These are phyloP conservation scores for Litsea cubeba DNA, from an alignment of 164 flowering plant genomes.

Conservation along the genomic window DNA sequence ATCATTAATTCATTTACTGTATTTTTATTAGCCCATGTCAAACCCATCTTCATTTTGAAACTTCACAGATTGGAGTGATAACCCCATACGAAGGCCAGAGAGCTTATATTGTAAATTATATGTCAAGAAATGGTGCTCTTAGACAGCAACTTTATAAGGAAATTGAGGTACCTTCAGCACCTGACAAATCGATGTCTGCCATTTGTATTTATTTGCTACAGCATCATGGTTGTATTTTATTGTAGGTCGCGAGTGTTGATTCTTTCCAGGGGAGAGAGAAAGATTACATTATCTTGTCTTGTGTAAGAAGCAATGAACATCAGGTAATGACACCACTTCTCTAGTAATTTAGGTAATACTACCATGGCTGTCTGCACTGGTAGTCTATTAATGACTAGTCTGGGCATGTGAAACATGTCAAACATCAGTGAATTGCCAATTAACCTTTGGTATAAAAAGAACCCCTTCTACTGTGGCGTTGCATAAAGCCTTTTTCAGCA, in stretches of 20 bases:
- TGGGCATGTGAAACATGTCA: no score
- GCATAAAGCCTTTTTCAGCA: no score
- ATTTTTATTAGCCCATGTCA: background rate
- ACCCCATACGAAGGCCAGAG: slow-evolving; percentile 99
- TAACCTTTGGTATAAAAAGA: no score
- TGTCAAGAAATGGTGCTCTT: slow-evolving; percentile 97
- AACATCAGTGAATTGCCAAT: no score
- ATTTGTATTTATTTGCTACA: background rate
- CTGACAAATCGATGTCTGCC: background rate
- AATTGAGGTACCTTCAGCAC: slow-evolving; percentile 65
- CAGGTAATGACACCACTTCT: slow-evolving; percentile 43
- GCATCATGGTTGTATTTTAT: slow-evolving; percentile 4
- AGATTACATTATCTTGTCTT: slow-evolving; percentile 92
- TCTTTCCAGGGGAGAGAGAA: slow-evolving; percentile 99
- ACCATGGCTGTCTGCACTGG: no score
- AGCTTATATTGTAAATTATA: slow-evolving; percentile 96
- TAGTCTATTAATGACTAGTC: no score
- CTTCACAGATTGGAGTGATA: slow-evolving; percentile 88
- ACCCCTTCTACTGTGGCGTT: no score
- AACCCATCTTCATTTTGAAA: background rate
- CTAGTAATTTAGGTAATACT: no score
- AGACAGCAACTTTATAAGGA: slow-evolving; percentile 98
- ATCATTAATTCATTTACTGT: background rate
- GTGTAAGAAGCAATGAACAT: slow-evolving; percentile 98
- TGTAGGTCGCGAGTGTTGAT: slow-evolving; percentile 98